Evolutionary conservation across 163 green algal species (phyloP).

Genomic region (Prototheca stagnorum): DNA sequence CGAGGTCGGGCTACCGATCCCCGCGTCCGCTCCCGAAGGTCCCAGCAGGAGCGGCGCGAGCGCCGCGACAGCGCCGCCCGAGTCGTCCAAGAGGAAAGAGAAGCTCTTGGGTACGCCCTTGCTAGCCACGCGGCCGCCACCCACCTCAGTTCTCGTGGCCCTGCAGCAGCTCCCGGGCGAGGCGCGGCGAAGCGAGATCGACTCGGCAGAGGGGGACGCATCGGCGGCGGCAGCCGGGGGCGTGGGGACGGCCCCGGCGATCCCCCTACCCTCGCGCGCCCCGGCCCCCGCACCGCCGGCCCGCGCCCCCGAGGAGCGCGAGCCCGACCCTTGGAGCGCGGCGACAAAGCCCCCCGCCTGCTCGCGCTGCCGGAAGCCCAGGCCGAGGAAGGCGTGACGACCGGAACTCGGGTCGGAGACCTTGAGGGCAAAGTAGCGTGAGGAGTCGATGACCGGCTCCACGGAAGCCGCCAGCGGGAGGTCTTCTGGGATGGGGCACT

Average conservation of each 20-base stretch:
- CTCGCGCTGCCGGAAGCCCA: slow-evolving; percentile 60
- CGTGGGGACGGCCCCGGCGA: too few species aligned
- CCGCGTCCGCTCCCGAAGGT: too few species aligned
- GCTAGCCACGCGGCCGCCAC: slow-evolving; percentile 1
- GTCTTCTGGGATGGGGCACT: slow-evolving; percentile 54
- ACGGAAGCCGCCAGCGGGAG: slow-evolving; percentile 34
- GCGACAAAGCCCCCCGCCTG: slow-evolving; percentile 55
- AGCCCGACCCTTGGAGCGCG: slow-evolving; percentile 37
- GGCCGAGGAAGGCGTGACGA: slow-evolving; percentile 59
- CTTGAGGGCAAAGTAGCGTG: slow-evolving; percentile 61
- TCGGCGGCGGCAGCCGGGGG: background rate
- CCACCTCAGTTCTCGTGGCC: background rate
- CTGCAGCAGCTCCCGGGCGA: background rate
- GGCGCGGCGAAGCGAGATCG: background rate
- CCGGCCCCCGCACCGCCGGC: background rate
- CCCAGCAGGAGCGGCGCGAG: too few species aligned
- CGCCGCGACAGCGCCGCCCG: background rate
- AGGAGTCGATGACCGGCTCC: slow-evolving; percentile 65
- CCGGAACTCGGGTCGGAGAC: slow-evolving; percentile 36
- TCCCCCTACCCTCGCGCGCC: background rate
- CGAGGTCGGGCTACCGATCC: too few species aligned
- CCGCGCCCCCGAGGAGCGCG: background rate
- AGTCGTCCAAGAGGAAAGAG: slow-evolving; percentile 7
- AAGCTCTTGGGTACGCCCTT: slow-evolving; percentile 6
- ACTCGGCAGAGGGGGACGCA: background rate